Evolutionary conservation across 2,329 filamentous ascomycete genomes (phyloP).

Genomic region (Cladosporium sp.): DNA sequence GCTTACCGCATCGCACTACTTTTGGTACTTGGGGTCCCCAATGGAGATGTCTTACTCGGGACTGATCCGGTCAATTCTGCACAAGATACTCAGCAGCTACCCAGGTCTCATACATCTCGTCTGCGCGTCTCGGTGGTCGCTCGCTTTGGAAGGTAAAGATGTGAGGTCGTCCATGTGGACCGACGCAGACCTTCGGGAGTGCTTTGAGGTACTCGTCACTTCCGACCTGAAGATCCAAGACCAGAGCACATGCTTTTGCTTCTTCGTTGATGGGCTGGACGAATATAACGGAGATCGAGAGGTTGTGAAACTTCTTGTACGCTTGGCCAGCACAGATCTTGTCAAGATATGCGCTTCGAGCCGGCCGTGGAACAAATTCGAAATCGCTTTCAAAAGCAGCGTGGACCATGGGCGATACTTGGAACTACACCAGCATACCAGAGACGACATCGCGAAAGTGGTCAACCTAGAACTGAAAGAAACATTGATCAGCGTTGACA

Average conservation of each 20-base stretch:
- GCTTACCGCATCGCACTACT: neutral
- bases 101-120: neutral
- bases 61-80: neutral
- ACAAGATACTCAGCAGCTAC: neutral
- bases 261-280: slow-evolving; percentile 2
- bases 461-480: neutral
- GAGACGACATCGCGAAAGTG: neutral
- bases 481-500: neutral
- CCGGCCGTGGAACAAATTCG: slow-evolving; percentile 5
- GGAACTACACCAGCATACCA: neutral
- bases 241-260: neutral
- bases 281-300: neutral
- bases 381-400: neutral
- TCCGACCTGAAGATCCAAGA: neutral
- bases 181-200: neutral
- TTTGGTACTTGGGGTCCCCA: neutral
- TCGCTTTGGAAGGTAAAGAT: neutral
- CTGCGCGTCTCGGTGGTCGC: neutral
- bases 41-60: neutral
- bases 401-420: neutral
- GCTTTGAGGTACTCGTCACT: neutral
- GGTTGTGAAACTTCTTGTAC: neutral
- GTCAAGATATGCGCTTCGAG: slow-evolving; percentile 5
- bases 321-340: neutral
- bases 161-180: neutral